These are phyloP conservation scores for Vigna radiata DNA, from an alignment of 306 rosid species.

Conservation along the genomic window DNA sequence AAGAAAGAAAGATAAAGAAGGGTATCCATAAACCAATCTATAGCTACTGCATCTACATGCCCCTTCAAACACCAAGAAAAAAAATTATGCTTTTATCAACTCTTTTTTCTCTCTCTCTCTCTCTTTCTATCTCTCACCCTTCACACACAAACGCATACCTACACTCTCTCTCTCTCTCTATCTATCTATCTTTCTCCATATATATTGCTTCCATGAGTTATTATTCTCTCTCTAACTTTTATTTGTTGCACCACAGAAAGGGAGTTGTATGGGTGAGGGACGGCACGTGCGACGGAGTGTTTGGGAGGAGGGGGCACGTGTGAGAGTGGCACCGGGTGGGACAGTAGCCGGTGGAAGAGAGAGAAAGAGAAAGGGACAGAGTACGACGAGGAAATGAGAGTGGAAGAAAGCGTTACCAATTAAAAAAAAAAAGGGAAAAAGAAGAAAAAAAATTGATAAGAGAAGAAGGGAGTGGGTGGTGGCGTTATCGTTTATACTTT, in stretches of 20 bases:
- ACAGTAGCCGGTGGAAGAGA: constrained; percentile 57
- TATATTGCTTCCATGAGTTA: constrained; percentile 41
- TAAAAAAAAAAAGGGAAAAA: neutral
- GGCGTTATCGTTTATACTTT: constrained; percentile 48
- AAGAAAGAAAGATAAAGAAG: constrained; percentile 18
- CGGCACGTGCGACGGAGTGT: constrained; percentile 53
- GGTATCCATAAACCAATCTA: constrained; percentile 37
- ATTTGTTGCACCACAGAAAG: constrained; percentile 87
- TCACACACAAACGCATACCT: neutral
- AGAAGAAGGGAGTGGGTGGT: constrained; percentile 39
- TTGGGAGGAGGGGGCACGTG: constrained; percentile 46
- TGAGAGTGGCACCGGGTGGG: constrained; percentile 47
- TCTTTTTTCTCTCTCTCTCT: neutral
- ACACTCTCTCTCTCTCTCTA: neutral
- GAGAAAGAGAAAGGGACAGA: constrained; percentile 57
- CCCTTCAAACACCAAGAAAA: constrained; percentile 44
- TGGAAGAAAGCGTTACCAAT: constrained; percentile 33
- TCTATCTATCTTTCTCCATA: constrained; percentile 1
- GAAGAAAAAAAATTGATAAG: constrained; percentile 10
- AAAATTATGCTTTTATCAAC: constrained; percentile 22
- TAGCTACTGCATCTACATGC: constrained; percentile 18
- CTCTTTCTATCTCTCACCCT: neutral
- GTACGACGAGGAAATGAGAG: constrained; percentile 76
- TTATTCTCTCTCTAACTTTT: constrained; percentile 72
- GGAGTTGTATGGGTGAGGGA: constrained; percentile 58